phyloP scores from a whole-genome alignment of 257 asterid species.

The Ehretia macrophylla region DNA sequence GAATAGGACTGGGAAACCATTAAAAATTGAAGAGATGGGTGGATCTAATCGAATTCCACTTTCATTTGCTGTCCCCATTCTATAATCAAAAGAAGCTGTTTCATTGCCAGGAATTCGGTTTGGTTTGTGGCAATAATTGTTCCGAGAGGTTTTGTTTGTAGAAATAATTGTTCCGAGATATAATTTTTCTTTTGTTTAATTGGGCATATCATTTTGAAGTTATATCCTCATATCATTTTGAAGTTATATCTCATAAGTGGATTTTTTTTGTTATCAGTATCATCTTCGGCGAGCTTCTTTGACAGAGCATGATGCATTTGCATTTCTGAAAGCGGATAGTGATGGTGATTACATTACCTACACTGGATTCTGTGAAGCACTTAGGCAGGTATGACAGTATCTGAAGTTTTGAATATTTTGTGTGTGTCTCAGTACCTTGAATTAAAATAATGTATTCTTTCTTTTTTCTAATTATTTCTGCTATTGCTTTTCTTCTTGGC shows the following conservation, averaged over 20 bases:
- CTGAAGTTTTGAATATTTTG: neutral
- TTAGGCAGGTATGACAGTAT: conserved; percentile 53
- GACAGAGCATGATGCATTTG: conserved; percentile 80
- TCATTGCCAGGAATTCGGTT: neutral
- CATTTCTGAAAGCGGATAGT: conserved; percentile 75
- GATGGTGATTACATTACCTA: conserved; percentile 72
- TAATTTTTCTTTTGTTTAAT: neutral
- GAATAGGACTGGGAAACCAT: no score
- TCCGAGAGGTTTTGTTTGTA: neutral
- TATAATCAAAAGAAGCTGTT: neutral
- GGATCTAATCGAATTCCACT: no score
- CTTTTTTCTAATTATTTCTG: no score
- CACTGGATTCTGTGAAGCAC: conserved; percentile 81
- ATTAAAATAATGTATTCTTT: neutral
- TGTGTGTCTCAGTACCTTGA: no score
- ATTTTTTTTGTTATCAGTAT: conserved; percentile 56
- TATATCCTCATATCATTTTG: neutral
- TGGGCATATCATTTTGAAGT: neutral
- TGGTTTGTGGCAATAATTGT: neutral
- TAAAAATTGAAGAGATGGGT: no score
- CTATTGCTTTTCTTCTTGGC: neutral
- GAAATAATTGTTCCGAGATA: neutral
- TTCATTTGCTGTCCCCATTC: neutral
- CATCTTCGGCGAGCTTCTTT: conserved; percentile 81
- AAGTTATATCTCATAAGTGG: neutral